phyloP scores from a whole-genome alignment of 345 rosid species.

The Crucihimalaya himalaica region DNA sequence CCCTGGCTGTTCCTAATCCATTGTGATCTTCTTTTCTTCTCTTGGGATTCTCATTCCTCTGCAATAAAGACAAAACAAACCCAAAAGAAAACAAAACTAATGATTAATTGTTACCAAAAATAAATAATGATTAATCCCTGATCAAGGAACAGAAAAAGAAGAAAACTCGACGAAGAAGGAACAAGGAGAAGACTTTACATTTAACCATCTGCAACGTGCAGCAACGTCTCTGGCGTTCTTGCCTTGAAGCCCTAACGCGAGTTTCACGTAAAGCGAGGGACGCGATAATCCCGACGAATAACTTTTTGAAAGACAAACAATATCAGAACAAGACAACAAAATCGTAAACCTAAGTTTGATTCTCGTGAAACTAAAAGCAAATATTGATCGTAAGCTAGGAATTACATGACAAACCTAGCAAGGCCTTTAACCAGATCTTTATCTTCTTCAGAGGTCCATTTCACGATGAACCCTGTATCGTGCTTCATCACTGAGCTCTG shows the following conservation, averaged over 20 bases:
- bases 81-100: background rate
- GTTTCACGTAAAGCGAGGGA: constrained; percentile 59
- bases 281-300: constrained; percentile 46
- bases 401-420: constrained; percentile 11
- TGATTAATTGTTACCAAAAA: no score
- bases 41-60: constrained; percentile 73
- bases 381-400: background rate
- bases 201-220: constrained; percentile 72
- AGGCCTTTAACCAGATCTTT: background rate
- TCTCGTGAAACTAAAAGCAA: background rate
- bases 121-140: background rate
- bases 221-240: constrained; percentile 86
- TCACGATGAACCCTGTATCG: background rate
- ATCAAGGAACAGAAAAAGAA: background rate
- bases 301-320: constrained; percentile 41
- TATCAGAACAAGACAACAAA: background rate
- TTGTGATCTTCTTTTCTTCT: constrained; percentile 67
- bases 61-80: constrained; percentile 5
- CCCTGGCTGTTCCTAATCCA: constrained; percentile 51
- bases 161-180: constrained; percentile 11
- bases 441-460: constrained; percentile 17
- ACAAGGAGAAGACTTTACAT: constrained; percentile 39
- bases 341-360: background rate
- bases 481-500: background rate
- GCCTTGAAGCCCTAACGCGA: constrained; percentile 51